phyloP scores from a whole-genome alignment of 805 yeast species.

The Candida pseudofarinosa region DNA sequence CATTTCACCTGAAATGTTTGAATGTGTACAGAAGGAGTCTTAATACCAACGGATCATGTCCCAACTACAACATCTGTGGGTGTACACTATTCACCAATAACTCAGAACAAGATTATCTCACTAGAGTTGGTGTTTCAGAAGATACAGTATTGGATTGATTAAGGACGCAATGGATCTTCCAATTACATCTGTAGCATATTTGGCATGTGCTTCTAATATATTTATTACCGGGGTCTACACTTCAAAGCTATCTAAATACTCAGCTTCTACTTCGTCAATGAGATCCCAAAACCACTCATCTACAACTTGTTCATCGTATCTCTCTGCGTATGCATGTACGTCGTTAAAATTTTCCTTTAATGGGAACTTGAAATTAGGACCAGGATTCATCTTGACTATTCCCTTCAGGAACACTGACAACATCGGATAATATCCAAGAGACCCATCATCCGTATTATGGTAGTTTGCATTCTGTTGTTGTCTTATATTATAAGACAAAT shows the following conservation, averaged over 20 bases:
- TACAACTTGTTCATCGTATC: constrained; percentile 66
- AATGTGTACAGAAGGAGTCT: constrained; percentile 27
- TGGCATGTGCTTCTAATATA: not conserved
- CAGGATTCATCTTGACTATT: constrained; percentile 64
- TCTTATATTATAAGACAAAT: constrained; percentile 20
- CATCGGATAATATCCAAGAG: constrained; percentile 88
- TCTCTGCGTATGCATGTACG: constrained; percentile 50
- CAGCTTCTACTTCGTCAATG: constrained; percentile 76
- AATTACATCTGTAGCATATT: constrained; percentile 17
- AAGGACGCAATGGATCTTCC: constrained; percentile 10
- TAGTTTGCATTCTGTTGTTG: constrained; percentile 38
- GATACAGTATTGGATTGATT: constrained; percentile 10
- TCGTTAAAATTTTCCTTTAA: constrained; percentile 31
- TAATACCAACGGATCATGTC: not conserved
- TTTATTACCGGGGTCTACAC: constrained; percentile 5
- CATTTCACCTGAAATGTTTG: constrained; percentile 50
- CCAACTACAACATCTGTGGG: not conserved
- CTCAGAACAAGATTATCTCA: not conserved
- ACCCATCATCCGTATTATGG: constrained; percentile 67
- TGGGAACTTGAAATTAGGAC: constrained; percentile 53
- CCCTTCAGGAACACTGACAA: constrained; percentile 81
- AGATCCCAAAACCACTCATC: constrained; percentile 84
- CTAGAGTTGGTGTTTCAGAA: constrained; percentile 17
- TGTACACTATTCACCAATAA: not conserved
- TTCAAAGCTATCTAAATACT: constrained; percentile 46